A percentile compares a stretch with the other conserved stretches of the same genome.
Evolutionary conservation across 352 stramenopile genomes (phyloP).

Genomic region (Hyaloperonospora brassicae): DNA sequence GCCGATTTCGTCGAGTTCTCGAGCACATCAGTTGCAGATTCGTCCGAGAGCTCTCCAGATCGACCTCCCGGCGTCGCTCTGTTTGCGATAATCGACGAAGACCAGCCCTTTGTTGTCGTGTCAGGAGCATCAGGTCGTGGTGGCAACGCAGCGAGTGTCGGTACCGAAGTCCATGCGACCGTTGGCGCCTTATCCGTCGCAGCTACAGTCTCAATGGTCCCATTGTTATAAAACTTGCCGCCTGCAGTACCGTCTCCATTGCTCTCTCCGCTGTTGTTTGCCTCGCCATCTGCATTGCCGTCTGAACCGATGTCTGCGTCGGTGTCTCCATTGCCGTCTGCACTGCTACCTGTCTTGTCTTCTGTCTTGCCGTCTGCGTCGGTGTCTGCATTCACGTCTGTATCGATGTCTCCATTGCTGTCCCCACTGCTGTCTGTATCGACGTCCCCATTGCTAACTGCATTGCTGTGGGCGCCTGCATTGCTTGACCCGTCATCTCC

Average conservation of each 20-base stretch:
- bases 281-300: too few relatives aligned
- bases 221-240: constrained; percentile 10
- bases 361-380: too few relatives aligned
- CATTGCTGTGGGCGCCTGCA: constrained; percentile 5
- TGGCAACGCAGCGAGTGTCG: background rate
- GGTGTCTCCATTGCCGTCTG: too few relatives aligned
- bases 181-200: constrained; percentile 5
- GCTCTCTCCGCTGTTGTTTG: too few relatives aligned
- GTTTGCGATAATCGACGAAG: constrained; percentile 5
- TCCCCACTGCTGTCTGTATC: too few relatives aligned
- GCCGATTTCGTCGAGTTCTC: constrained; percentile 19
- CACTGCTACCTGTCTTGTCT: too few relatives aligned
- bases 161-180: constrained; percentile 1
- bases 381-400: too few relatives aligned
- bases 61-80: constrained; percentile 10
- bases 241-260: too few relatives aligned
- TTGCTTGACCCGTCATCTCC: constrained; percentile 3
- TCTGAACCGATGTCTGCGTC: too few relatives aligned
- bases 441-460: too few relatives aligned
- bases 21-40: constrained; percentile 7
- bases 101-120: background rate
- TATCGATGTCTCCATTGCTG: too few relatives aligned
- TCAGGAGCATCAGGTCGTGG: constrained; percentile 8
- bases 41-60: constrained; percentile 3
- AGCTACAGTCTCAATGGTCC: constrained; percentile 4